Conservation (phyloP, 495 filamentous ascomycete genomes). For the Halenospora varia region DNA sequence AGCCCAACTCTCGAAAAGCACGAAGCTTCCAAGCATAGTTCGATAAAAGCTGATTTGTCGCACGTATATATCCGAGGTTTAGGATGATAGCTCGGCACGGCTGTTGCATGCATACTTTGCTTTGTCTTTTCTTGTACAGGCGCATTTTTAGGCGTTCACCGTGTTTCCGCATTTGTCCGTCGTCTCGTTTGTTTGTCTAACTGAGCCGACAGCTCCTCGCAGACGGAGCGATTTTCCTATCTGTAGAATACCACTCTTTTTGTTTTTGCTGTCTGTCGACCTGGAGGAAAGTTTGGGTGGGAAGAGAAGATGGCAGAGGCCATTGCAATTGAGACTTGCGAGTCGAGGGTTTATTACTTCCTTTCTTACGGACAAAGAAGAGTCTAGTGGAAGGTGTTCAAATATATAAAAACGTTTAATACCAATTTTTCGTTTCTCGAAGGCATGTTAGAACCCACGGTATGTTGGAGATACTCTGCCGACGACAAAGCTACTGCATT, state of each 20-base stretch:
- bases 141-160: background rate
- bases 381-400: background rate
- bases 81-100: background rate
- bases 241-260: background rate
- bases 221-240: background rate
- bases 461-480: no score
- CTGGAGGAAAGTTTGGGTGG: background rate
- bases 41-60: background rate
- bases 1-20: background rate
- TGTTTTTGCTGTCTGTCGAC: background rate
- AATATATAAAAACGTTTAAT: slow-evolving; percentile 17
- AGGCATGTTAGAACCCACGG: background rate
- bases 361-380: background rate
- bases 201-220: background rate
- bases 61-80: background rate
- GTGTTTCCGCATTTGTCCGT: background rate
- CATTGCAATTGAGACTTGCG: background rate
- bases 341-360: background rate
- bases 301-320: background rate
- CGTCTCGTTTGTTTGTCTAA: background rate
- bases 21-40: background rate
- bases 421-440: slow-evolving; percentile 12
- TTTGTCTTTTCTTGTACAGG: background rate
- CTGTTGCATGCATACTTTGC: background rate
- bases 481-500: no score